phyloP scores from a whole-genome alignment of 75 land plant genomes.

The Gnetum montanum region DNA sequence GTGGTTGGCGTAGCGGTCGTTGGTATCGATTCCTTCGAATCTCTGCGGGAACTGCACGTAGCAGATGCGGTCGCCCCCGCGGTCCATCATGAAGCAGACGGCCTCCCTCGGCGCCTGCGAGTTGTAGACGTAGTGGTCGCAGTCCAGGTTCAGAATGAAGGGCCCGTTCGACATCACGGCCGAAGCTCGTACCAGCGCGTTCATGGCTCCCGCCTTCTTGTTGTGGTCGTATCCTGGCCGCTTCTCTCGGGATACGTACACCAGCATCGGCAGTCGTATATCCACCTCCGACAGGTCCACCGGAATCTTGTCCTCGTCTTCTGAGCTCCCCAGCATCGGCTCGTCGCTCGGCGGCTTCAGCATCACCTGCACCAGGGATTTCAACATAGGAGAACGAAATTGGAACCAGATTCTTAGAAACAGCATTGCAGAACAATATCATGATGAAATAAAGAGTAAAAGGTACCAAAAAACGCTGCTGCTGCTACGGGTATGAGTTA shows the following conservation, averaged over 20 bases:
- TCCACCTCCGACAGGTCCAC: constrained; percentile 53
- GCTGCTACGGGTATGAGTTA: too few relatives aligned
- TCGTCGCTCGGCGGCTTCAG: constrained; percentile 57
- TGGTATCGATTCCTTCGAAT: constrained; percentile 85
- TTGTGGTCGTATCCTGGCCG: constrained; percentile 85
- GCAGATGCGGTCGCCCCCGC: constrained; percentile 66
- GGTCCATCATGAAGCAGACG: constrained; percentile 76
- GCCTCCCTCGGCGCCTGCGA: constrained; percentile 67
- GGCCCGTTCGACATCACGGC: constrained; percentile 90
- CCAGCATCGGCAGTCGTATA: constrained; percentile 61
- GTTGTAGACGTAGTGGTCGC: constrained; percentile 74
- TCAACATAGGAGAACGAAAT: too few relatives aligned
- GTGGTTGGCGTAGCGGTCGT: constrained; percentile 82
- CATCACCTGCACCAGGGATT: constrained; percentile 95
- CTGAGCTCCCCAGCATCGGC: constrained; percentile 36
- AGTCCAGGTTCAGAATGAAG: constrained; percentile 78
- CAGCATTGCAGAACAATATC: too few relatives aligned
- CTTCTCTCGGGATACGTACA: constrained; percentile 73
- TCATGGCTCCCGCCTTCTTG: constrained; percentile 89
- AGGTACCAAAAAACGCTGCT: too few relatives aligned
- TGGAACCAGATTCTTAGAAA: too few relatives aligned
- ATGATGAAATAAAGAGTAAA: too few relatives aligned
- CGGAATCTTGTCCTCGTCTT: constrained; percentile 18
- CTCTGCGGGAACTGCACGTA: constrained; percentile 91
- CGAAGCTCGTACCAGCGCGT: constrained; percentile 65